Conservation (phyloP, 257 asterid species). For the Gardenia jasminoides region DNA sequence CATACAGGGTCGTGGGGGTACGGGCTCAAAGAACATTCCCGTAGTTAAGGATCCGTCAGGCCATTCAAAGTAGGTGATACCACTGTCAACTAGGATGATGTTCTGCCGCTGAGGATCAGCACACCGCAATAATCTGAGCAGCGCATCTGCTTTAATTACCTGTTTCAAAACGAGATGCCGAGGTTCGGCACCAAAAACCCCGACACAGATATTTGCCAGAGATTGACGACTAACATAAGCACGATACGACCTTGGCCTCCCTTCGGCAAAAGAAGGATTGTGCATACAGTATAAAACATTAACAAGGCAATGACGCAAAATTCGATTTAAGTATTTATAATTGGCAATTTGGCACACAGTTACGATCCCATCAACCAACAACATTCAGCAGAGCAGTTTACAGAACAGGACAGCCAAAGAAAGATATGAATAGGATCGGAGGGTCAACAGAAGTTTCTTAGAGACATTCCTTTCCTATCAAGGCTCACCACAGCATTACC, state of each 20-base stretch:
- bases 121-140: neutral
- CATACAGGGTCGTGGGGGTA: too few species aligned
- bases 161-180: neutral
- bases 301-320: neutral
- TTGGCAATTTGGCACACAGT: conserved; percentile 22
- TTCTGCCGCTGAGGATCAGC: neutral
- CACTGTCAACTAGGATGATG: neutral
- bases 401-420: conserved; percentile 8
- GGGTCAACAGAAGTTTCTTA: conserved; percentile 14
- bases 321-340: conserved; percentile 5
- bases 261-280: neutral
- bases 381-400: conserved; percentile 10
- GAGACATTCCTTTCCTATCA: conserved; percentile 19
- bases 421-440: conserved; percentile 15
- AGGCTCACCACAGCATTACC: conserved; percentile 18
- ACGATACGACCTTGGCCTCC: neutral
- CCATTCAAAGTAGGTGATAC: neutral
- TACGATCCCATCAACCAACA: conserved; percentile 16
- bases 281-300: neutral
- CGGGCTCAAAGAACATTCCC: neutral
- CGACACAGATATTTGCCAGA: neutral
- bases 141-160: neutral
- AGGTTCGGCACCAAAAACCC: neutral
- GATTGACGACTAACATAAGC: neutral
- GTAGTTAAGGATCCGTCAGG: neutral